Evolutionary conservation across 202 grass and related monocot species (phyloP), one percentile per base, ranked within the genome.

Genomic region (Carex arenaria): DNA sequence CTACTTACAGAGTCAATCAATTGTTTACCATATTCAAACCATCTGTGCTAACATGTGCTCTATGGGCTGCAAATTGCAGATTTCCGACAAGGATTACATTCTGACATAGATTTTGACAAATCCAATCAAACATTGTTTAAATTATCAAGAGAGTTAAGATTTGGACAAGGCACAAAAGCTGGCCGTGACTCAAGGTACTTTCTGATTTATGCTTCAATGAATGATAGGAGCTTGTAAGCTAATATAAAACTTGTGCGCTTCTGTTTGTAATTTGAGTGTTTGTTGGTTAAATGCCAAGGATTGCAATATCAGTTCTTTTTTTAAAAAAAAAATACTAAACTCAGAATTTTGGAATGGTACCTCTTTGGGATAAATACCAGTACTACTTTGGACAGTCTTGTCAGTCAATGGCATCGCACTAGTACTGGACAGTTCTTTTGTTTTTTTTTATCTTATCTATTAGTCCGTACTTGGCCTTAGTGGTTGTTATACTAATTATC

Each of bases 61-160:
- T 66, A 78, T 79, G 43, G 40, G 43, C 13, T 85, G 40, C 36
- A 85, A 51, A 66, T 82, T 34, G 45, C 75, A n/a, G 85, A 77
- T 62, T 78, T 65, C 45, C 66, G 18, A 80, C 84, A 92, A 84
- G 87, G 40, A 89, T 88, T 87, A 61, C 69, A 88, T 70, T 90
- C 82, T 75, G 85, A 49, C 36, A 66, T 60, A 7, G 81, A 85
- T 64, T 85, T 83, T 12, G 61, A 72, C 60, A 87, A 92, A 59
- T 66, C 74, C 34, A 90, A 90, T 76, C 93, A 88, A 81, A 90
- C 85, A 40, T 76, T 85, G 52, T 83, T 81, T 64, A 91, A 90
- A 64, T 83, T 83, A 68, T 91, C 84, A 67, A 93, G 90, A 87
- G 89, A 93, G 84, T 89, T 95, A 79, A 95, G 85, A 67, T 95